A percentile compares a stretch with the other conserved stretches of the same genome.
Evolutionary conservation across 805 yeast genomes (phyloP).

Genomic region (Kluyveromyces dobzhanskii): DNA sequence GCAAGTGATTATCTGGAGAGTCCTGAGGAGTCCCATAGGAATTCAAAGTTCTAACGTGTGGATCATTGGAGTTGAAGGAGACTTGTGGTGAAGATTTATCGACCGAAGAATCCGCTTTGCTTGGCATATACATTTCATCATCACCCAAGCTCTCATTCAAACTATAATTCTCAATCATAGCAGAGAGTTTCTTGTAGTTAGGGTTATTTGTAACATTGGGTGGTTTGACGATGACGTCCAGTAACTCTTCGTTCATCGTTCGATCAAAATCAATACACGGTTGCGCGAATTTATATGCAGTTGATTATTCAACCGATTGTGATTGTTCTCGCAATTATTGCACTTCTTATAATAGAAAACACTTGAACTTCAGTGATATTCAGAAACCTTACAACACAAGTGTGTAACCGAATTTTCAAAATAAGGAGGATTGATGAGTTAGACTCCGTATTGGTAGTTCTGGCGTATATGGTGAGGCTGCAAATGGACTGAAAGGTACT

Average conservation of each 20-base stretch:
- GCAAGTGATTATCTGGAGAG: background rate
- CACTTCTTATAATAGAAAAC: too few relatives aligned
- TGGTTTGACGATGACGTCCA: slow-evolving; percentile 1
- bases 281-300: too few relatives aligned
- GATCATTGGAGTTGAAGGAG: background rate
- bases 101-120: background rate
- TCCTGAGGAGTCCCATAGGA: background rate
- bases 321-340: too few relatives aligned
- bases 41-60: background rate
- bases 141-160: slow-evolving; percentile 12
- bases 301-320: too few relatives aligned
- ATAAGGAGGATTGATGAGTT: too few relatives aligned
- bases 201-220: slow-evolving; percentile 11
- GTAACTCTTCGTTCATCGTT: slow-evolving; percentile 3
- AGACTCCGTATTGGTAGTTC: too few relatives aligned
- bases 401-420: too few relatives aligned
- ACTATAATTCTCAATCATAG: slow-evolving; percentile 20
- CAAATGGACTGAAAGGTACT: background rate
- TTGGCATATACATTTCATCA: slow-evolving; percentile 7
- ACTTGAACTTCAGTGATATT: too few relatives aligned
- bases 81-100: background rate
- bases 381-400: too few relatives aligned
- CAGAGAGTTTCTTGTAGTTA: slow-evolving; percentile 22
- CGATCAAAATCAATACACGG: background rate
- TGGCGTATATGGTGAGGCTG: too few relatives aligned